These are phyloP conservation scores for Meira miltonrushii DNA, from an alignment of 1,284 basidiomycete genomes.

Conservation along the genomic window DNA sequence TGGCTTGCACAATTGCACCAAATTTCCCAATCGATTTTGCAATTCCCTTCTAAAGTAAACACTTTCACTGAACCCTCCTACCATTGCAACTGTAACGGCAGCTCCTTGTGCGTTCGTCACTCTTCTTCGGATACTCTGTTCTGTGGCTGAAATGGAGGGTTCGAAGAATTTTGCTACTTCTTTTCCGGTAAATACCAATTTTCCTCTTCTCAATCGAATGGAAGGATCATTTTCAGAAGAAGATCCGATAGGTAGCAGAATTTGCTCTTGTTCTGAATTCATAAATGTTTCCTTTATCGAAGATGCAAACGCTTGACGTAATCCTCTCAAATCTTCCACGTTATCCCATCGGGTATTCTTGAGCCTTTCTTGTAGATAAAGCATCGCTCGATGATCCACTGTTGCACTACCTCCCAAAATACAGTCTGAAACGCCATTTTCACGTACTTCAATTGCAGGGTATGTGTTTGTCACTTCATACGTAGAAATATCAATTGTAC, in stretches of 20 bases:
- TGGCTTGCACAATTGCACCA: constrained; percentile 17
- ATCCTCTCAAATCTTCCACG: constrained; percentile 12
- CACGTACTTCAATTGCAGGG: constrained; percentile 15
- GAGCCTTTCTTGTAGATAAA: constrained; percentile 15
- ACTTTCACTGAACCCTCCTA: constrained; percentile 14
- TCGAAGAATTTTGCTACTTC: constrained; percentile 16
- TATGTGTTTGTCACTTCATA: constrained; percentile 15
- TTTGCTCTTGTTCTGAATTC: constrained; percentile 13
- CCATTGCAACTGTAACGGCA: constrained; percentile 14
- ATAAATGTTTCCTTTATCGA: constrained; percentile 16
- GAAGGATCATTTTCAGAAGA: constrained; percentile 13
- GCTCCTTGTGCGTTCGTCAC: constrained; percentile 6
- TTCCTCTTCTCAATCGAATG: constrained; percentile 14
- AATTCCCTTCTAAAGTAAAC: constrained; percentile 18
- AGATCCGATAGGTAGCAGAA: constrained; percentile 16
- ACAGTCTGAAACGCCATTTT: constrained; percentile 17
- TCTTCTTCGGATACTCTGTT: constrained; percentile 11
- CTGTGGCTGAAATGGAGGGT: constrained; percentile 16
- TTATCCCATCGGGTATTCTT: constrained; percentile 17
- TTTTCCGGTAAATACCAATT: constrained; percentile 17
- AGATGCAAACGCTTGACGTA: constrained; percentile 16
- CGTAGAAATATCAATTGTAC: constrained; percentile 18
- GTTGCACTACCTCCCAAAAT: constrained; percentile 17
- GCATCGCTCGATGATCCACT: constrained; percentile 16
- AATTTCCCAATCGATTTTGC: constrained; percentile 12